Conservation (phyloP, 495 filamentous ascomycete genomes). For the Hyphodiscus hymeniophilus region DNA sequence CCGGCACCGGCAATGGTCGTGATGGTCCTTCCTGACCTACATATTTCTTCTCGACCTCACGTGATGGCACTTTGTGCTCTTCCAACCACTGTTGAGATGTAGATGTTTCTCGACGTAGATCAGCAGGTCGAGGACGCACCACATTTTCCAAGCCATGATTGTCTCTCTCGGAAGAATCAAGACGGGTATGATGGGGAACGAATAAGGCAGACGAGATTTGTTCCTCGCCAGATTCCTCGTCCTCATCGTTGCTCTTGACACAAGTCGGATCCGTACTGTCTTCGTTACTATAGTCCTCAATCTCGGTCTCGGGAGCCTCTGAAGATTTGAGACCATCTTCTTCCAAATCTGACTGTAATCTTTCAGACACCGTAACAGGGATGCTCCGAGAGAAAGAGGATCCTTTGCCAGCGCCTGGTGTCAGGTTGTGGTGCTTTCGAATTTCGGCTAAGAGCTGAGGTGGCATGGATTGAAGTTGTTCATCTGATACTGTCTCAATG, state of each 20-base stretch:
- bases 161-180: slow-evolving; percentile 29
- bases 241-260: slow-evolving; percentile 28
- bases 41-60: slow-evolving; percentile 24
- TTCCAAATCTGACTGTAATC: slow-evolving; percentile 3
- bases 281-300: slow-evolving; percentile 23
- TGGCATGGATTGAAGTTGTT: slow-evolving; percentile 28
- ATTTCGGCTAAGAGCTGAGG: slow-evolving; percentile 54
- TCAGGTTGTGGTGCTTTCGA: slow-evolving; percentile 47
- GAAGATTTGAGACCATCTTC: not conserved
- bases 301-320: not conserved
- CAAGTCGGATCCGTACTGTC: slow-evolving; percentile 7
- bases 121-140: slow-evolving; percentile 13
- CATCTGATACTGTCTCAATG: slow-evolving; percentile 17
- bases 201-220: slow-evolving; percentile 94
- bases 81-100: slow-evolving; percentile 19
- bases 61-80: slow-evolving; percentile 22
- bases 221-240: slow-evolving; percentile 80
- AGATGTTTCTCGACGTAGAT: slow-evolving; percentile 3
- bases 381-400: slow-evolving; percentile 49
- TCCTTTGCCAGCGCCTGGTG: slow-evolving; percentile 41
- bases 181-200: slow-evolving; percentile 71
- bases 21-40: slow-evolving; percentile 16
- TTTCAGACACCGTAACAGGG: slow-evolving; percentile 34
- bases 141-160: not conserved
- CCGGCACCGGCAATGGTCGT: slow-evolving; percentile 1